Evolutionary conservation across 2,329 filamentous ascomycete species (phyloP).

Genomic region (Ophiostoma ips): DNA sequence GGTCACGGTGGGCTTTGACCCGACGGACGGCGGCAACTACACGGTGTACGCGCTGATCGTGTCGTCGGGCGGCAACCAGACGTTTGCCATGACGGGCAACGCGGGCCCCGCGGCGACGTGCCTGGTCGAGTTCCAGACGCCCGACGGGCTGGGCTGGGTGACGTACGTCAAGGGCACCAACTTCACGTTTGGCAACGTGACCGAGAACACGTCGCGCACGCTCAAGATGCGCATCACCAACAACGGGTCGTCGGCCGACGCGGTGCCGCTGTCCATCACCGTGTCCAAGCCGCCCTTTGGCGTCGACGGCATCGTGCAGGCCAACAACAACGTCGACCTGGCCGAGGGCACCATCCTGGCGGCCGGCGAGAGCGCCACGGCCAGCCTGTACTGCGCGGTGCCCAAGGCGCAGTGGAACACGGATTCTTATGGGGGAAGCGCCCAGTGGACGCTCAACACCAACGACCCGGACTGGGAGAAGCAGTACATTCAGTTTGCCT

Average conservation of each 20-base stretch:
- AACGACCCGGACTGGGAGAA: slow-evolving; percentile 39
- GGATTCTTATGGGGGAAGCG: slow-evolving; percentile 33
- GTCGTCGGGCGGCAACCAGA: slow-evolving; percentile 34
- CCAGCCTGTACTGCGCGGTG: slow-evolving; percentile 38
- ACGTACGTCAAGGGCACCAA: slow-evolving; percentile 26
- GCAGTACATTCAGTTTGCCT: slow-evolving; percentile 36
- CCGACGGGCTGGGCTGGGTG: slow-evolving; percentile 37
- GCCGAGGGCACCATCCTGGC: slow-evolving; percentile 39
- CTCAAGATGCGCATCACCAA: slow-evolving; percentile 42
- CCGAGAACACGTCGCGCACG: slow-evolving; percentile 32
- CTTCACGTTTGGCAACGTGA: slow-evolving; percentile 43
- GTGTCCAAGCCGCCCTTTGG: slow-evolving; percentile 49
- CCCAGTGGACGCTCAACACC: slow-evolving; percentile 43
- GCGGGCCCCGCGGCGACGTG: slow-evolving; percentile 35
- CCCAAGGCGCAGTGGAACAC: slow-evolving; percentile 44
- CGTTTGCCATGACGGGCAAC: slow-evolving; percentile 33
- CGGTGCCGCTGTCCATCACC: slow-evolving; percentile 37
- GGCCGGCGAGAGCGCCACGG: slow-evolving; percentile 36
- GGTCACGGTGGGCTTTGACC: slow-evolving; percentile 33
- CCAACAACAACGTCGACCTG: slow-evolving; percentile 41
- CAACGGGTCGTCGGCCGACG: slow-evolving; percentile 30
- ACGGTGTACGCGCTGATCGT: slow-evolving; percentile 32
- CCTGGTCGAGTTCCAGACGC: slow-evolving; percentile 39
- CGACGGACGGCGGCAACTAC: slow-evolving; percentile 32
- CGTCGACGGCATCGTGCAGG: slow-evolving; percentile 36